These are phyloP conservation scores for Pyrenochaeta sp. DNA, from an alignment of 2,329 filamentous ascomycete species.

Conservation along the genomic window DNA sequence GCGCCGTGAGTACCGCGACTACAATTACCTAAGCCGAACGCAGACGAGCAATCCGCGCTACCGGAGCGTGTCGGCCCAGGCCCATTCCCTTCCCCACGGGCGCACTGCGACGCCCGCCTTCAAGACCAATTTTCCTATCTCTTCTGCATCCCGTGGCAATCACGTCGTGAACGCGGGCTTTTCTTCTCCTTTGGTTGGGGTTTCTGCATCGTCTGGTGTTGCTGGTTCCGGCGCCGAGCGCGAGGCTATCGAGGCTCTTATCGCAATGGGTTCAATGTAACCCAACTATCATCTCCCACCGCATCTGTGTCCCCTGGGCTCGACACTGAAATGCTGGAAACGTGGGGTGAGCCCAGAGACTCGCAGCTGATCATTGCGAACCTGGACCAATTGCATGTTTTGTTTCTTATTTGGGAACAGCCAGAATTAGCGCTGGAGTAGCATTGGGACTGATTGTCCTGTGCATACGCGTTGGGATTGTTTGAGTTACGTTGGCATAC, in stretches of 20 bases:
- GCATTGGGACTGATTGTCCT: too few relatives aligned
- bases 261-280: conserved; percentile 76
- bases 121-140: conserved; percentile 35
- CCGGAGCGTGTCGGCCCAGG: conserved; percentile 36
- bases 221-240: conserved; percentile 65
- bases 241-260: conserved; percentile 80
- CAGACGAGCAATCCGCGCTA: conserved; percentile 38
- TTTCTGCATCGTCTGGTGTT: conserved; percentile 37
- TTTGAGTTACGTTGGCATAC: conserved; percentile 31
- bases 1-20: conserved; percentile 45
- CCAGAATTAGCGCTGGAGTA: conserved; percentile 12
- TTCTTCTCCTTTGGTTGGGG: conserved; percentile 26
- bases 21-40: conserved; percentile 48
- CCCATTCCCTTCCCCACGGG: conserved; percentile 34
- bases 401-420: conserved; percentile 8
- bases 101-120: conserved; percentile 33
- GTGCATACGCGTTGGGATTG: too few relatives aligned
- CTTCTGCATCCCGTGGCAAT: conserved; percentile 42
- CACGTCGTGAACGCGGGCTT: conserved; percentile 32
- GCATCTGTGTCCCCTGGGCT: conserved; percentile 18
- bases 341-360: conserved; percentile 4
- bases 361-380: conserved; percentile 12
- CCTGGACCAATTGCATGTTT: too few relatives aligned
- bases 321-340: background rate
- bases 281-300: conserved; percentile 15